These are phyloP conservation scores for Candida ascalaphidarum DNA, from an alignment of 805 yeast genomes.

Conservation along the genomic window DNA sequence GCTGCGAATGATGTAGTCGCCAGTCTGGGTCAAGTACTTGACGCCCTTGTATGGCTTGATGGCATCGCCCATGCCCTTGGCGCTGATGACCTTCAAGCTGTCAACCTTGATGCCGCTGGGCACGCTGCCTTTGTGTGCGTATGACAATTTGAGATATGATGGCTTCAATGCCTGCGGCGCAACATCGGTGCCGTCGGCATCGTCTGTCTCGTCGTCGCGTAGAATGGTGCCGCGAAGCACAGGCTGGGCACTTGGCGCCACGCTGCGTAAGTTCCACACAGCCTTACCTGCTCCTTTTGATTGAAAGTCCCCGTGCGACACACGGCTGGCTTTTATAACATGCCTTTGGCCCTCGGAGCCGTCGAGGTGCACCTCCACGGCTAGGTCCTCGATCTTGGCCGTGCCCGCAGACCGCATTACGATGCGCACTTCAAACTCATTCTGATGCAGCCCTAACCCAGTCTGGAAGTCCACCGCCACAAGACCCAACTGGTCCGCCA, in stretches of 20 bases:
- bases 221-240: conserved; percentile 52
- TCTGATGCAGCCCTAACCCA: conserved; percentile 41
- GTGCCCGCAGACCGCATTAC: conserved; percentile 29
- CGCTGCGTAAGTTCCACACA: conserved; percentile 57
- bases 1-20: conserved; percentile 47
- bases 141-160: conserved; percentile 39
- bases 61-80: conserved; percentile 49
- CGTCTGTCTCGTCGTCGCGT: conserved; percentile 2
- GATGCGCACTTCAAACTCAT: conserved; percentile 58
- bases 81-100: conserved; percentile 47
- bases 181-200: conserved; percentile 1
- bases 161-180: conserved; percentile 9
- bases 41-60: conserved; percentile 89
- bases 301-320: conserved; percentile 72
- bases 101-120: conserved; percentile 73
- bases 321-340: conserved; percentile 47
- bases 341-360: conserved; percentile 2
- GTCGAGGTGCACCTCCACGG: conserved; percentile 15
- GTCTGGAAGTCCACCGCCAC: conserved; percentile 45
- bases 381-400: conserved; percentile 22
- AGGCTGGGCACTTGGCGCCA: conserved; percentile 60
- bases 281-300: conserved; percentile 42
- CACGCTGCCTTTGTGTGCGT: conserved; percentile 55
- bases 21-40: conserved; percentile 62
- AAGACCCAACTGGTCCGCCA: conserved; percentile 31